Evolutionary conservation across 1,284 basidiomycete species (phyloP), one percentile per base, ranked within the genome.

Genomic region (Lentinus polychrous): DNA sequence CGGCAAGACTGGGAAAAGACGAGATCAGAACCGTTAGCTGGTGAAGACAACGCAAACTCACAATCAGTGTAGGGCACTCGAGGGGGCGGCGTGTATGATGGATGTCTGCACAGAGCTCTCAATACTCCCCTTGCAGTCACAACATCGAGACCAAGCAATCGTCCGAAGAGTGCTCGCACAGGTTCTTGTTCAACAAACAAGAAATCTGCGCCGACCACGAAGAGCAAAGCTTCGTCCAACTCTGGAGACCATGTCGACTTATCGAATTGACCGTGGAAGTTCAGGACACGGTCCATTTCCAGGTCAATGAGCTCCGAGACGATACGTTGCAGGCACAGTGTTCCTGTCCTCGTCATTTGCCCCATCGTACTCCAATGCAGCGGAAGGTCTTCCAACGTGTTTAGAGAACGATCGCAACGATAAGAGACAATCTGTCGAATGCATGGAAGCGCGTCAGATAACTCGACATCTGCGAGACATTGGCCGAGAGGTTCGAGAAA

Each of bases 401-500:
- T 23, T 3, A 40, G 5, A 23, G 39, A 7, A 6, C 17, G n/a
- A 14, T 40, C 39, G 22, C 39, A 40, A 14, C 39, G 39, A 23
- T 55, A 53, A 43, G 52, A 38, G 18, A 45, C 15, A 11, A 36
- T 45, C 11, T 37, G 22, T 4, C 44, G 44, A 36, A 45, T 32
- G 36, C 34, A 45, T n/a, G 44, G 18, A 36, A 45, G 42, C 6
- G 44, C 34, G 22, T 45, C 44, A 15, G 14, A n/a, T 12, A 45
- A 15, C 7, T 24, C 18, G 22, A 24, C 17, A 18, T 43, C 41
- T 2, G 11, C 37, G 11, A 49, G 20, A 20, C 47, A 49, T 34
- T 43, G 20, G 5, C 40, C 20, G 4, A 49, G 14, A 10, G 41
- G 22, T 18, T 43, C 51, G 8, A 60, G 49, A 42, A 60, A 55